Percentiles rank a stretch among this genome's conserved stretches.
phyloP scores from a whole-genome alignment of 257 asterid genomes.

The Solanum rostratum region DNA sequence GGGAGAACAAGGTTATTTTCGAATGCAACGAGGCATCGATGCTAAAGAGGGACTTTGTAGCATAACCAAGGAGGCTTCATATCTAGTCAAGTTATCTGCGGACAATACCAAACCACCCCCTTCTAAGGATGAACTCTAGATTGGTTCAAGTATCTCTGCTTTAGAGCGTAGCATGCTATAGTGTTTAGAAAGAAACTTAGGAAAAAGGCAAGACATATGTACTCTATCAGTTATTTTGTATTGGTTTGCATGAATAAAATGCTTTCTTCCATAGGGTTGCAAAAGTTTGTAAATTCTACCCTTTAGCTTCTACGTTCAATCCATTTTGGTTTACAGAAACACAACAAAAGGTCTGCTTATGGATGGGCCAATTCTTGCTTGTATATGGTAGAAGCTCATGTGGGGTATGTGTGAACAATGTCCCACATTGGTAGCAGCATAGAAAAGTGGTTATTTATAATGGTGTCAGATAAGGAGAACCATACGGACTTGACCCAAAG shows the following conservation, averaged over 20 bases:
- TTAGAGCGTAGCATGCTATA: not conserved
- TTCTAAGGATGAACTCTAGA: conserved; percentile 51
- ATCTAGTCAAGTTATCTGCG: conserved; percentile 47
- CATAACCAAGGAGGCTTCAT: conserved; percentile 62
- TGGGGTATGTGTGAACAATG: not conserved
- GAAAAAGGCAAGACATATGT: not conserved
- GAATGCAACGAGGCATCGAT: conserved; percentile 38
- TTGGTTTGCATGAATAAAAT: conserved; percentile 14
- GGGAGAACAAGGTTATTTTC: conserved; percentile 68
- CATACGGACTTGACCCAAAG: not conserved
- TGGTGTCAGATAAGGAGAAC: not conserved
- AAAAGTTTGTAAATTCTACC: not conserved
- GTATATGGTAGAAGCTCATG: not conserved
- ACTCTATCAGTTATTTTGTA: not conserved
- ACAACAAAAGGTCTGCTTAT: not conserved
- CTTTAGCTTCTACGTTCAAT: not conserved
- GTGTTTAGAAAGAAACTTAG: not conserved
- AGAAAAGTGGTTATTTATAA: not conserved
- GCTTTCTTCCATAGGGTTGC: not conserved
- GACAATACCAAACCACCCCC: conserved; percentile 34
- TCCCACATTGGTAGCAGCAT: not conserved
- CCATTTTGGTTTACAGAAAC: not conserved
- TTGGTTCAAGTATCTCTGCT: not conserved
- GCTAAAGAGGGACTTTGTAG: conserved; percentile 58
- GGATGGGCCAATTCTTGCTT: not conserved